Evolutionary conservation across 2,329 filamentous ascomycete species (phyloP), one percentile per base, ranked within the genome.

Genomic region (Fusarium pseudograminearum): DNA sequence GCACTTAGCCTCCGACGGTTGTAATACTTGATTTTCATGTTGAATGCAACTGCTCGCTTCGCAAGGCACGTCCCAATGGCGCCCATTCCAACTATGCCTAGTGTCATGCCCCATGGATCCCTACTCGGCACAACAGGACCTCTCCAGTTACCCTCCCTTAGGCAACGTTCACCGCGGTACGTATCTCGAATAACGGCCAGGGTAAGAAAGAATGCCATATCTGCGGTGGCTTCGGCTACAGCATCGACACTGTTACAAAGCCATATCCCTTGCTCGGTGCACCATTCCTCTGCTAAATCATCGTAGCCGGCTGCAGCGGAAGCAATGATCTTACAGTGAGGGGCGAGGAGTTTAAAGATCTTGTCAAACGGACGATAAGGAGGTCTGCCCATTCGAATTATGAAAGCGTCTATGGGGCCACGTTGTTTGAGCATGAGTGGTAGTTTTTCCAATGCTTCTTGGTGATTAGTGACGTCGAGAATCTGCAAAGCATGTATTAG

Each of bases 231-330:
- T 58, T 88, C 83, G 0, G 85, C 82, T 1, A 85, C 85, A 0
- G 85, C 86, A 62, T 88, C 81, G 4, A 83, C 74, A 0, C 82
- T 82, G 67, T 87, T 88, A 76, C 84, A 88, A 70, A 89, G 87
- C 76, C 80, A 84, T 28, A 88, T 81, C 7, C 77, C 77, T 9
- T 80, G 67, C 15, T 59, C 41, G 0, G 82, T 81, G 72, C 84
- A 78, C 79, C 80, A 83, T 6, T 80, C 71, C 0, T 84, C 77
- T 46, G 83, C 79, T 40, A 84, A 83, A 66, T 84, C 81, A 61
- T 85, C 82, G 73, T 80, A 85, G 1, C 84, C 84, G 0, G 83
- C 83, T 31, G 80, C 81, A 2, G 81, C 81, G 0, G 84, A 86
- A 5, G 78, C 75, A 33, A 86, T 81, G 57, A 86, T 82, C 55